Evolutionary conservation across 1,284 basidiomycete genomes (phyloP), one percentile per base, ranked within the genome.

Genomic region (Vanrija sp.): DNA sequence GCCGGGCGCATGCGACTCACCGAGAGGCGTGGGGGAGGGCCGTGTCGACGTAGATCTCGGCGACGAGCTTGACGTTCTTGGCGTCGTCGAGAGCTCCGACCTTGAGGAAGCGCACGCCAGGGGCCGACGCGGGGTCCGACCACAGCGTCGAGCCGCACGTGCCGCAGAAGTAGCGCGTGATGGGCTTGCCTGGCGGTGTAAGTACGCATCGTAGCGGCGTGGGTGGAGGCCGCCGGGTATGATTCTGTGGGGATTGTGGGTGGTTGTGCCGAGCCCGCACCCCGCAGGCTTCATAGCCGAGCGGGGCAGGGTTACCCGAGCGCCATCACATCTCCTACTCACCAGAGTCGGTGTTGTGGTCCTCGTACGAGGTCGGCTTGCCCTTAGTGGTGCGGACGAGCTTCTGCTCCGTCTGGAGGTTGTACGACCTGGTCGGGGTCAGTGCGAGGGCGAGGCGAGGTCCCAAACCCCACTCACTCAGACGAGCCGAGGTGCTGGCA

Each of bases 311-410:
- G 31, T 31, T 31, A 31, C 31, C 31, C 31, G 31, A 31, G 31
- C 31, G n/a, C 31, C 31, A 14, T 16, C 20, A 37, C 2, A 9
- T 38, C 3, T n/a, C 7, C 12, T 31, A 42, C 47, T 49, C 44
- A 54, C 53, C 53, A 3, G 44, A 47, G 41, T 57, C 55, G 20
- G 55, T 41, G 20, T 45, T 27, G 38, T 12, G 41, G 56, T 58
- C 56, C 12, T 20, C 23, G 49, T 43, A 58, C 10, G 19, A 3
- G 53, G 49, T 58, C 24, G 53, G 52, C 20, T 20, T 41, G 47
- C 56, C 56, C 53, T 54, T 54, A 37, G 52, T 58, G 27, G 54
- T 49, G 45, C 51, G 47, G 42, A 58, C 20, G 45, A 51, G 48
- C 53, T 25, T 23, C 31, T 16, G 19, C 44, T 41, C 27, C 20